Evolutionary conservation across 345 rosid species (phyloP), one percentile per base, ranked within the genome.

Genomic region (Syzygium grande): DNA sequence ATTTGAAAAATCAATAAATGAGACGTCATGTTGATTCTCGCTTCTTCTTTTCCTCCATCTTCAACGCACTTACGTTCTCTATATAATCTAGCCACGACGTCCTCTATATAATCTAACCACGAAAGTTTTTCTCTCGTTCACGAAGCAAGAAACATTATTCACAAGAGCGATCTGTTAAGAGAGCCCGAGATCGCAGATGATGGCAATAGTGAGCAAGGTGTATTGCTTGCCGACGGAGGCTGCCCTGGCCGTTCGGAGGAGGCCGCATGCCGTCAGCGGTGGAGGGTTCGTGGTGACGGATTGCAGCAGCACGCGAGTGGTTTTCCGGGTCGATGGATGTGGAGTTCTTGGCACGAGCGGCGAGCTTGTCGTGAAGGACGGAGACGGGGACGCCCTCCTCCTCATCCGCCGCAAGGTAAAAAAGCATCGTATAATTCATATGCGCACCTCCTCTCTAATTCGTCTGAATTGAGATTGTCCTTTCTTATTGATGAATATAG

Each of bases 281-380:
- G 99, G 99, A 51, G 99, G 99, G n/a, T 94, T 97, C 52, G 98
- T 97, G 55, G 99, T 95, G 34, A 93, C 98, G 1, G 93, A 97
- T 89, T 91, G 87, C 88, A 87, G 85, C 91, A 85, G 43, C 63
- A 41, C 95, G 78, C 93, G 89, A 52, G 92, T 90, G 68, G 91
- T 94, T 85, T 97, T 96, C 91, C 92, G 93, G 86, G 95, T 95
- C 13, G 98, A 96, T 21, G 99, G 99, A 7, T 97, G 99, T 23
- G 97, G 95, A 27, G 94, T 94, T 88, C 91, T 94, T 17, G 99
- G 99, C 25, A 88, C 89, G 7, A 90, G 85, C 86, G 98, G 96
- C 10, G 92, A 96, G 91, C 87, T 97, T 15, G 84, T 93, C 43
- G 87, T 97, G 2, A 92, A 93, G 86, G 96, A 94, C 52, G 91